A percentile compares a stretch with the other conserved stretches of the same genome.
Evolutionary conservation across 2,329 filamentous ascomycete genomes (phyloP).

Genomic region (Colletotrichum sp.): DNA sequence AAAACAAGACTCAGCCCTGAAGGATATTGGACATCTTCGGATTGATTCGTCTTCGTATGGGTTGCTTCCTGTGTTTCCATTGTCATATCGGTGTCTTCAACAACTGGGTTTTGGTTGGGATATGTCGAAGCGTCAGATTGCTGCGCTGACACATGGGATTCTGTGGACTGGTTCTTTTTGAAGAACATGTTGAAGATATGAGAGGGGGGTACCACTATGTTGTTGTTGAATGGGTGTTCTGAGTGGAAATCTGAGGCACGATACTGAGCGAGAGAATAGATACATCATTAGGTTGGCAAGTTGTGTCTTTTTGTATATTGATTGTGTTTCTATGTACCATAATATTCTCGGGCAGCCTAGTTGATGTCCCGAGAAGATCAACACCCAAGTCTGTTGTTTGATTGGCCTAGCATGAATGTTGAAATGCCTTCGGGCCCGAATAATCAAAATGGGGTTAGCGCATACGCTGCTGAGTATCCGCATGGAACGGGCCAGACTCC

Average conservation of each 20-base stretch:
- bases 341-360: background rate
- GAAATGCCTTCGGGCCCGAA: background rate
- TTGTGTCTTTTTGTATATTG: background rate
- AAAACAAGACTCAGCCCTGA: background rate
- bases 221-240: background rate
- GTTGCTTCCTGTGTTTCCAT: background rate
- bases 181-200: background rate
- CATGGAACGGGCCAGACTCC: background rate
- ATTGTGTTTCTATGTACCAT: background rate
- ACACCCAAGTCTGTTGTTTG: background rate
- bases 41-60: accelerated
- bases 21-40: background rate
- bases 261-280: background rate
- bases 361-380: background rate
- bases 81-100: background rate
- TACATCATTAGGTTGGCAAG: background rate
- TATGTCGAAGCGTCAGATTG: background rate
- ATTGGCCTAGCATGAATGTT: background rate
- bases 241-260: background rate
- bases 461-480: background rate
- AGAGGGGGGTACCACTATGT: background rate
- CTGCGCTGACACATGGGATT: background rate
- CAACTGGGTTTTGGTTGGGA: background rate
- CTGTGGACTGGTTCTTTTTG: background rate
- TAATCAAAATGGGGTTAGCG: background rate